A percentile compares a stretch with the other conserved stretches of the same genome.
These are phyloP conservation scores for Phalaenopsis equestris DNA, from an alignment of 106 monocot genomes.

Conservation along the genomic window DNA sequence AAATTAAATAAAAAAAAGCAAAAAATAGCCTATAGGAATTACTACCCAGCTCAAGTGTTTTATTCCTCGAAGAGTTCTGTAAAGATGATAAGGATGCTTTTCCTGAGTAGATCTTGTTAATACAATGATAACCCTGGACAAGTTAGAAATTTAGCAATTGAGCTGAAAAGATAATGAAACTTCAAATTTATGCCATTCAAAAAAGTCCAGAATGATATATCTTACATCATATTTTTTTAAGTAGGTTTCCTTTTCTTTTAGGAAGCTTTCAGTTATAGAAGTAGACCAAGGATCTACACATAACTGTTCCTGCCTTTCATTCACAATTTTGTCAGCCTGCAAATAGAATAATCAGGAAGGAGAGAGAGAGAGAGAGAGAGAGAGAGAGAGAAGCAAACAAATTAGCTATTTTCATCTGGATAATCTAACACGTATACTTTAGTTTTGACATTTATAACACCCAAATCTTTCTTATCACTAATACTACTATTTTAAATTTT, in stretches of 20 bases:
- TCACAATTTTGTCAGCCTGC: conserved; percentile 14
- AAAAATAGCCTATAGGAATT: neutral
- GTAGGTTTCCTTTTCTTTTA: conserved; percentile 27
- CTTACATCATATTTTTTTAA: conserved; percentile 47
- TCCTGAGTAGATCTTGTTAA: conserved; percentile 47
- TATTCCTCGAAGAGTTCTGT: conserved; percentile 50
- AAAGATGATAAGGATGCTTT: conserved; percentile 46
- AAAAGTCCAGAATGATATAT: neutral
- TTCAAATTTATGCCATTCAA: conserved; percentile 4
- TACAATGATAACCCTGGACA: conserved; percentile 54
- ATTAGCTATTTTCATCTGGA: too few species aligned
- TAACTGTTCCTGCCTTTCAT: conserved; percentile 7
- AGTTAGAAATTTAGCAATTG: conserved; percentile 3
- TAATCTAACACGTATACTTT: too few species aligned
- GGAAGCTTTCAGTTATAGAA: conserved; percentile 25
- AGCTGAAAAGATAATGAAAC: neutral
- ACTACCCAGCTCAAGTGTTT: conserved; percentile 76
- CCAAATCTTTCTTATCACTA: too few species aligned
- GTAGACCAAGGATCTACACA: conserved; percentile 43
- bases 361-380: neutral
- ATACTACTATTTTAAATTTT: too few species aligned
- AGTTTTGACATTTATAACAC: too few species aligned
- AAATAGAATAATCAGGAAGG: conserved; percentile 2
- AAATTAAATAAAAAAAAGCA: conserved; percentile 3
- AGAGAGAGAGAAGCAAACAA: too few species aligned